A percentile compares a stretch with the other conserved stretches of the same genome.
Evolutionary conservation across 495 filamentous ascomycete genomes (phyloP).

Genomic region (Neurospora tetrasperma): DNA sequence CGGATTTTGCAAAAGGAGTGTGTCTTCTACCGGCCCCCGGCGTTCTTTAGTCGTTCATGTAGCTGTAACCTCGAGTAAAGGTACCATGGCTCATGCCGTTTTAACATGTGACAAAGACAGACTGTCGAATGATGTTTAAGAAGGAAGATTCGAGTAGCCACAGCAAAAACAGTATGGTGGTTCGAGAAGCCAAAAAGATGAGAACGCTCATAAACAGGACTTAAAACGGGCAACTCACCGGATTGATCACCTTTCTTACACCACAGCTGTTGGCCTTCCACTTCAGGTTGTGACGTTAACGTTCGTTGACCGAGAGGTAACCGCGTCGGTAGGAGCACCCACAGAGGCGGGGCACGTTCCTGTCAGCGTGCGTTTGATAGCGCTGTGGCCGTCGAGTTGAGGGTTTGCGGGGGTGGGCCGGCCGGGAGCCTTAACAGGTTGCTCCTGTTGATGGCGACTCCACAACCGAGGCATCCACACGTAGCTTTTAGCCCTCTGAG

Average conservation of each 20-base stretch:
- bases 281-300: neutral
- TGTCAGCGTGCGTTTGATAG: neutral
- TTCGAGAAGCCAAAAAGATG: neutral
- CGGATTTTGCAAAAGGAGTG: neutral
- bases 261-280: neutral
- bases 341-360: neutral
- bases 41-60: neutral
- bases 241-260: neutral
- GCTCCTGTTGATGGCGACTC: neutral
- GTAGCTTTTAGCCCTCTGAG: neutral
- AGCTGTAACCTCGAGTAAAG: neutral
- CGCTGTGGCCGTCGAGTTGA: neutral
- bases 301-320: neutral
- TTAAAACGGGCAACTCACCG: neutral
- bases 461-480: neutral
- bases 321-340: neutral
- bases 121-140: neutral
- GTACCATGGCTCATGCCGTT: neutral
- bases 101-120: neutral
- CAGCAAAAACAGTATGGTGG: neutral
- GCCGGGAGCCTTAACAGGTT: neutral
- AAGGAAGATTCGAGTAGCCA: neutral
- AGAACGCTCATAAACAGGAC: neutral
- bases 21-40: neutral
- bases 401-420: neutral